These are phyloP conservation scores for Phlyctochytrium planicorne DNA, from an alignment of 192 early-diverging fungal genomes.

Conservation along the genomic window DNA sequence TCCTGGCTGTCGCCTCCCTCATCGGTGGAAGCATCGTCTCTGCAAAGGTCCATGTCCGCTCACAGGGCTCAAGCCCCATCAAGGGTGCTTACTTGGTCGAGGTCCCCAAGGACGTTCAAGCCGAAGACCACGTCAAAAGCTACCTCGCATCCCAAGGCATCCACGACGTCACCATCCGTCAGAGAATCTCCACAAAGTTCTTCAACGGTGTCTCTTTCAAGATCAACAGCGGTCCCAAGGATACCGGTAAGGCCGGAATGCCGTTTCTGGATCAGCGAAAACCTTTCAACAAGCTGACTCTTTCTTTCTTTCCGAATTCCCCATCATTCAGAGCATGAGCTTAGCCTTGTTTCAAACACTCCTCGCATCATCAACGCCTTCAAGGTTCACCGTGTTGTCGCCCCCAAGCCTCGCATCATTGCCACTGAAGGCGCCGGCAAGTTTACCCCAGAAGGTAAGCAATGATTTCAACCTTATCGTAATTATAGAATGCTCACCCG, in stretches of 20 bases:
- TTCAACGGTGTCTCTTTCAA: constrained; percentile 8
- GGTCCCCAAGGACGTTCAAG: background rate
- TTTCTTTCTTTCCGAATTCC: background rate
- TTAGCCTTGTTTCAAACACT: background rate
- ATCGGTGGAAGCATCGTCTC: too few species aligned
- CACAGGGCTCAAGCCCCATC: too few species aligned
- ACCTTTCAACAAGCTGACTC: too few species aligned
- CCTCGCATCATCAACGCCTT: background rate
- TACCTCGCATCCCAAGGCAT: background rate
- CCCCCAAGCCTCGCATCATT: background rate
- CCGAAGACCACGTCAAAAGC: background rate
- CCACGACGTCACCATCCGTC: background rate
- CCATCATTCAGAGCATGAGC: background rate
- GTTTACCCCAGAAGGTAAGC: constrained; percentile 5
- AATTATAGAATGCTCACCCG: too few species aligned
- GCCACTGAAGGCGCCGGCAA: background rate
- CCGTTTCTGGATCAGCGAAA: too few species aligned
- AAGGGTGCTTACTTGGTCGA: background rate
- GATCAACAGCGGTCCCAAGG: background rate
- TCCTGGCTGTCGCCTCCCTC: too few species aligned
- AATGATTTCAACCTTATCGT: too few species aligned
- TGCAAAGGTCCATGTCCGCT: too few species aligned
- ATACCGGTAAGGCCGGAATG: background rate
- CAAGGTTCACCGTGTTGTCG: background rate
- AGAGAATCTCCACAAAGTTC: background rate